Evolutionary conservation across 768 basidiomycete genomes (phyloP), one percentile per base, ranked within the genome.

Genomic region (Lentinula aciculospora): DNA sequence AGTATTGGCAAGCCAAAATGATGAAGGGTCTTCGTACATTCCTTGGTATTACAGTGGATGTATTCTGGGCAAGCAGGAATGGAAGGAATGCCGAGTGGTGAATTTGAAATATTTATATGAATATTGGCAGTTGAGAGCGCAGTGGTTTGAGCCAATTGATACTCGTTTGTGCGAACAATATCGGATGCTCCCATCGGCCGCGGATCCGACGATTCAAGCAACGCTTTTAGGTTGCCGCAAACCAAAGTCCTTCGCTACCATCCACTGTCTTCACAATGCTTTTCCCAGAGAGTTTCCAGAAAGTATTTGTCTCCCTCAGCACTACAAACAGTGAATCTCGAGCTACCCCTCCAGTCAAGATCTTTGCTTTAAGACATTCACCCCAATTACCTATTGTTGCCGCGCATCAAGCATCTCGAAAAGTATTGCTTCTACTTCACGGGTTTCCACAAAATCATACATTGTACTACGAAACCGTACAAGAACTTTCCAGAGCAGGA

Each of bases 381-480:
- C 29, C 49, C 19, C 19, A 50, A 21, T 32, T 12, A 25, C 12
- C 42, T 25, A 19, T 44, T 21, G 17, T 44, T 23, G n/a, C 49
- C 8, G 12, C 49, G 12, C 21, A 31, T 21, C 17, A 29, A 23
- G 19, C 8, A 3, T n/a, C 49, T 17, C 51, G 32, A 54, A 59
- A 54, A 40, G 39, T 59, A 19, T 31, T 59, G n/a, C 25, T 59
- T 29, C 49, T 59, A 10, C 50, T 59, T 12, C 58, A 59, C 31
- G 58, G 58, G 28, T 59, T 15, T 42, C 58, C 58, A 17, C 58
- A 59, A 27, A 59, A 59, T 28, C 58, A 59, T 32, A 59, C 58
- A 3, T 21, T 46, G 7, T 59, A 28, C 40, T 51, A 59, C 27
- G 50, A 28, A 42, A 23, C 37, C 13, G 58, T 53, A 1, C 27